Evolutionary conservation across 2,329 filamentous ascomycete genomes (phyloP), one percentile per base, ranked within the genome.

Genomic region (Diaporthe sp.): DNA sequence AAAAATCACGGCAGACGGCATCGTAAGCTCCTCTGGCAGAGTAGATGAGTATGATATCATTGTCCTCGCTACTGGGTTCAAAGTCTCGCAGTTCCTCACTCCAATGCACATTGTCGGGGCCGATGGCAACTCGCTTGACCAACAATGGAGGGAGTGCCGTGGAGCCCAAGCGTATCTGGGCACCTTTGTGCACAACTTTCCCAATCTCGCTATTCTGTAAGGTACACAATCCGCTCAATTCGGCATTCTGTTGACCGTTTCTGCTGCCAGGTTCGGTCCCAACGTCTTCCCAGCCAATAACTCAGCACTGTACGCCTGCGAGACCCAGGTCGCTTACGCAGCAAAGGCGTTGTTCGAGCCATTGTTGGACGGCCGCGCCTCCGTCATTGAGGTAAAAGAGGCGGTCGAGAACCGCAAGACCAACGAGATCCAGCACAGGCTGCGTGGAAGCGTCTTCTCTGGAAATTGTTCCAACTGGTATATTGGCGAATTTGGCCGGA

Each of bases 401-500:
- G 32, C 77, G n/a, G 75, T 80, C 19, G 81, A 86, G 73, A 78
- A 83, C 50, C 71, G 77, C 19, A 80, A 76, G 44, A 79, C 79
- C 2, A 80, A 81, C 12, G 68, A 70, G 5, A 77, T 86, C 0
- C 80, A 86, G n/a, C 32, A 66, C 10, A 71, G 79, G 30, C 77
- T 85, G 0, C 53, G 74, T 15, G 78, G 80, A 35, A 81, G 79
- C 0, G 84, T 85, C 6, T 85, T 84, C 68, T 74, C 79, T 19
- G 81, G 78, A 0, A 82, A 79, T 51, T 86, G 84, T 70, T 82
- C 81, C 22, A 85, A 85, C 76, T 86, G 83, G 84, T 85, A 86
- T 73, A 84, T 86, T 61, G 80, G 81, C 73, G 75, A 80, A 8
- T 77, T 78, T 27, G 83, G 84, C 0, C 79, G 82, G 6, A 85